Evolutionary conservation across 495 filamentous ascomycete genomes (phyloP), one percentile per base, ranked within the genome.

Genomic region (Penicillium diatomitis): DNA sequence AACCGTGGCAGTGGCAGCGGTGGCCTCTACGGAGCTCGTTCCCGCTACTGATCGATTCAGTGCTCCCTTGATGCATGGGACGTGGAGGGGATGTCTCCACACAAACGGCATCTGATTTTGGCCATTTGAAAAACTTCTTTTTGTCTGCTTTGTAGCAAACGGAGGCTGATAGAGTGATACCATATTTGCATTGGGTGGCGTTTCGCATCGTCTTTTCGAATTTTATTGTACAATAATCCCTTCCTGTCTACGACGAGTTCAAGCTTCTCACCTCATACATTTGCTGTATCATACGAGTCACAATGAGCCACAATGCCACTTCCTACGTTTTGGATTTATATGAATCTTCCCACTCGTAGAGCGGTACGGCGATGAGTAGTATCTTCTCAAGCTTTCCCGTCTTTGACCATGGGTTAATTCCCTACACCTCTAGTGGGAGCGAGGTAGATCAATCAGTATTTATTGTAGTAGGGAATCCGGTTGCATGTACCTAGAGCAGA

Each of bases 121-220:
- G 32, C 44, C 44, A 46, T 46, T 28, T 37, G 32, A 38, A 20
- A 20, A 20, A 40, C 40, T 41, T 44, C 41, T 38, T 7, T 38
- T 44, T 45, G 29, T 32, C 34, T 32, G 38, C 47, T 39, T 48
- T 44, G 35, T 39, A 33, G 29, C 44, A 40, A 42, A 27, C 44
- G 45, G 46, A 52, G 46, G 51, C 43, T 50, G 54, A 52, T 51
- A 54, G 51, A 54, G 51, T 48, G 48, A 30, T 47, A 50, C 54
- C 50, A 54, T 56, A 46, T 39, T 61, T 44, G 60, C 60, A 63
- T 61, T 41, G 55, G 57, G 46, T 47, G 60, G 60, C 60, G 60
- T 63, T 56, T 44, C 54, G 41, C 61, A 37, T 58, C 50, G 20
- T 20, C 20, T 20, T 53, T 44, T 48, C 51, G 33, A 38, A 20